Evolutionary conservation across 768 basidiomycete genomes (phyloP), one percentile per base, ranked within the genome.

Genomic region (Tricholoma sp.): DNA sequence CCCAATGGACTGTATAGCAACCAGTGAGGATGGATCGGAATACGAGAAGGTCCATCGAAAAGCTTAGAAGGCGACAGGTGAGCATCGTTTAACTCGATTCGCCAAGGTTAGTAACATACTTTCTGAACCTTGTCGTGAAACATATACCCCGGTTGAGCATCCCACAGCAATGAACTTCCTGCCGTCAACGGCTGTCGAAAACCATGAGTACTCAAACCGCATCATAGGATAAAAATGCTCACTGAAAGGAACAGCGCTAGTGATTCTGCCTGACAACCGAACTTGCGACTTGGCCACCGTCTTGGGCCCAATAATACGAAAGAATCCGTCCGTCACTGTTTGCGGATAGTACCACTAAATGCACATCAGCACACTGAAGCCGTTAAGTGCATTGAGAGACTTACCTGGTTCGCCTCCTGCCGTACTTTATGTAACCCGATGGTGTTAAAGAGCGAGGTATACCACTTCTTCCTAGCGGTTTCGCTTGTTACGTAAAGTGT

Each of bases 391-490:
- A 52, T 2, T 29, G n/a, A 16, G 43, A 32, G 56, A 64, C 75
- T 22, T 60, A 90, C 91, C 84, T 84, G 84, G 62, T 89, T 92
- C 16, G 77, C 79, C 43, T 92, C 91, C 59, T 83, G 83, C 50
- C 83, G 72, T 7, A 78, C 86, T 61, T 79, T 79, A 61, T 88
- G 76, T 6, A 93, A 74, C 1, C 75, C 83, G 27, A 89, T 75
- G 6, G 88, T 79, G 59, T 91, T 80, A 3, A 80, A 72, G 18
- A 94, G 73, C 11, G 75, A 76, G 11, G 74, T 74, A 18, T 80
- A 57, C 91, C 91, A 94, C 62, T 79, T 82, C 64, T 77, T 77
- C 56, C 91, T 74, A 57, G 77, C 59, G 1, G 72, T 65, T 46
- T 90, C 86, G 11, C 78, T 83, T 16, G 74, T 61, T 0, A 87